Base-by-base conservation (phyloP, 805 yeast species). In the Hanseniaspora thailandica region DNA sequence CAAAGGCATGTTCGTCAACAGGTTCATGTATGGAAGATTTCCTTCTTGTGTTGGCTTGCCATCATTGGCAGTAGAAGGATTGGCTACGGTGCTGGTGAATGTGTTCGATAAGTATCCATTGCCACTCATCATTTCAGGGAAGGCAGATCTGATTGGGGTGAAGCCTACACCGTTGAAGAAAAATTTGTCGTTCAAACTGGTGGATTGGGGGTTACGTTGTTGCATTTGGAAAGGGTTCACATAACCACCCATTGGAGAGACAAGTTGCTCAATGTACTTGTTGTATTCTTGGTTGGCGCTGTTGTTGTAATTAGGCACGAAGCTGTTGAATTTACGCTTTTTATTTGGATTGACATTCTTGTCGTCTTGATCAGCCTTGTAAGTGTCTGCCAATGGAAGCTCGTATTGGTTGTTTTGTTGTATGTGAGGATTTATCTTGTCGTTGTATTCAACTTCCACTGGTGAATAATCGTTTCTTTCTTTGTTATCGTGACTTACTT, bases 381-480 rank as follows among this genome's bases (percentile, higher is more conserved):
- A 30, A 5, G 34, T 9, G 17, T 26, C 46, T 23, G 39, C 43
- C 13, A 25, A 22, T 17, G 46, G 39, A 15, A 47, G 41, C 9
- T 28, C 51, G 15, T 34, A n/a, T 17, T 4, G 26, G 19, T 28
- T 28, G 4, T 45, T 39, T 3, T 58, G 59, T 43, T 58, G 58
- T 6, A 28, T 15, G 4, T 36, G 35, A 13, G 36, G 23, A 31
- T 47, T 23, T 4, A 22, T n/a, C 19, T 20, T 12, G 4, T 62
- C 62, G 8, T 69, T 66, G 56, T 66, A 66, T 52, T 67, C 71
- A 41, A 68, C 64, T 26, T 68, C 71, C 4, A 69, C 66, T 20
- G 80, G 78, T 61, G 82, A 74, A 62, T 80, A 82, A 59, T 82
- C 88, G 17, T 20, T 19, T 20, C 19, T 23, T 34, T 12, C 17